Evolutionary conservation across 2,329 filamentous ascomycete genomes (phyloP).

Genomic region (Zasmidium citrigriseum): DNA sequence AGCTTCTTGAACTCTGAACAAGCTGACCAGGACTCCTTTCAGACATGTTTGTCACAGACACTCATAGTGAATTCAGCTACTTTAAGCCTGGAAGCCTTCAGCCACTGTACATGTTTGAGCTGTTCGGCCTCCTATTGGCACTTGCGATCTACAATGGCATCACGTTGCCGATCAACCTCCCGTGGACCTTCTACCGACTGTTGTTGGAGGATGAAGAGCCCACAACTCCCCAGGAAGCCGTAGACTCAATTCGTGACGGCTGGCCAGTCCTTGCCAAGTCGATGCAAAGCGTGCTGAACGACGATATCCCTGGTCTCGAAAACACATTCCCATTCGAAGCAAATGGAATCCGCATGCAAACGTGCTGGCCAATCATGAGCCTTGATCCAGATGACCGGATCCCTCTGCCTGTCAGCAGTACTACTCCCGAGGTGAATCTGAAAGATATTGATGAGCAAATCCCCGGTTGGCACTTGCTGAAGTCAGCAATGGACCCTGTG

Average conservation of each 20-base stretch:
- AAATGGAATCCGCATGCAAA: slow-evolving; percentile 51
- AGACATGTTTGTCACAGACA: slow-evolving; percentile 77
- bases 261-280: slow-evolving; percentile 82
- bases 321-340: slow-evolving; percentile 78
- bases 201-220: slow-evolving; percentile 56
- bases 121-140: slow-evolving; percentile 83
- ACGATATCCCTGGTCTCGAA: slow-evolving; percentile 76
- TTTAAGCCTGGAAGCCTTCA: slow-evolving; percentile 82
- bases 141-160: slow-evolving; percentile 92
- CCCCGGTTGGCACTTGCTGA: slow-evolving; percentile 56
- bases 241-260: slow-evolving; percentile 79
- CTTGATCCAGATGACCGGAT: neutral
- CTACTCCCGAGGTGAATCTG: neutral
- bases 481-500: slow-evolving; percentile 43
- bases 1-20: neutral
- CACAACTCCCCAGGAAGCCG: slow-evolving; percentile 33
- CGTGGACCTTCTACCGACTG: slow-evolving; percentile 78
- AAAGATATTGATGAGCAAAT: slow-evolving; percentile 39
- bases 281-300: slow-evolving; percentile 71
- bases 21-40: neutral
- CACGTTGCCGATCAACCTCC: slow-evolving; percentile 87
- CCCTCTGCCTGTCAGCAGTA: neutral
- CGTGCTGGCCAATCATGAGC: neutral
- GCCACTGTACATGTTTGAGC: slow-evolving; percentile 85
- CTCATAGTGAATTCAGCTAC: slow-evolving; percentile 78